Conservation (phyloP, 331 rosid species). For the Quercus tomentella region DNA sequence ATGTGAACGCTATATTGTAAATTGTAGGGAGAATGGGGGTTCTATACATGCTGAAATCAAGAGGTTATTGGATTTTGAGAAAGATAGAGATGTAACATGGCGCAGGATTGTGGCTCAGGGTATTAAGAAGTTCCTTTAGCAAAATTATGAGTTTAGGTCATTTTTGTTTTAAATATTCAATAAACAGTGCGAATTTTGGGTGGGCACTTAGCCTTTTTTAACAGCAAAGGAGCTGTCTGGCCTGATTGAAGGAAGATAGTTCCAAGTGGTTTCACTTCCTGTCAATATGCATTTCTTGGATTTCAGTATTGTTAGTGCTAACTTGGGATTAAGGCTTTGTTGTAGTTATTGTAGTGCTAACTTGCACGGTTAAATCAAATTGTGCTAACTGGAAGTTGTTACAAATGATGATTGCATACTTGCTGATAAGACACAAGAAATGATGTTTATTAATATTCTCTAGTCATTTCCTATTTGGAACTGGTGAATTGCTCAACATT, state of each 20-base stretch:
- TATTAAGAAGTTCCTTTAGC: background rate
- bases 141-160: background rate
- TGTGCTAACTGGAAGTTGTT: constrained; percentile 11
- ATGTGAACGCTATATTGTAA: background rate
- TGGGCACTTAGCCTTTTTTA: background rate
- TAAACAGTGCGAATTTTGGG: background rate
- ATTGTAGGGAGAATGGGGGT: background rate
- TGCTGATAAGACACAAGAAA: background rate
- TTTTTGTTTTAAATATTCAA: background rate
- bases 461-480: background rate
- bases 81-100: background rate
- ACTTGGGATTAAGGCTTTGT: background rate
- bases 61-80: background rate
- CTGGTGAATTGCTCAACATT: background rate
- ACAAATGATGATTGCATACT: constrained; percentile 9
- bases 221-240: background rate
- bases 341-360: too few species aligned
- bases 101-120: background rate
- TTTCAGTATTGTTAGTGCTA: background rate
- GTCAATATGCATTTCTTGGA: background rate
- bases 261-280: too few species aligned
- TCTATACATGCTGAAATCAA: background rate
- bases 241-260: background rate
- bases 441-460: background rate
- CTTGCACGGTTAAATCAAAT: background rate